These are phyloP conservation scores for Ammopiptanthus mongolicus DNA, from an alignment of 306 rosid genomes.

Conservation along the genomic window DNA sequence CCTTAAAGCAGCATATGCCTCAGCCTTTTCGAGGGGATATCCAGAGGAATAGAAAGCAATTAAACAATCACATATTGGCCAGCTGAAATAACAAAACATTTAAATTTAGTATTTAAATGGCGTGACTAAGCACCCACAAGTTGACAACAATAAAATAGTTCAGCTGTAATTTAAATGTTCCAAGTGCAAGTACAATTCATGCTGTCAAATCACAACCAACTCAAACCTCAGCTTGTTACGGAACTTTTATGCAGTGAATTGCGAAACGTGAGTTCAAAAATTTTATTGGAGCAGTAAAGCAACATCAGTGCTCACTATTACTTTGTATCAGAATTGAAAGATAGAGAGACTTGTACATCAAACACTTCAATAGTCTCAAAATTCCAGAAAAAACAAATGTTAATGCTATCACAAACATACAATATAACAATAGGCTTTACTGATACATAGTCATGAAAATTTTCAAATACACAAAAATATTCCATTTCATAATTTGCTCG, in stretches of 20 bases:
- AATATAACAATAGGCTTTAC: background rate
- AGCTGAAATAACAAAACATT: conserved; percentile 55
- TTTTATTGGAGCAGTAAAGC: conserved; percentile 8
- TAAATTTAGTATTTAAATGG: conserved; percentile 15
- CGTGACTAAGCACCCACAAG: background rate
- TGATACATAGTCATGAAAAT: background rate
- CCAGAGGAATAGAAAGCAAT: conserved; percentile 94
- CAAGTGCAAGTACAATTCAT: background rate
- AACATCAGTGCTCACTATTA: background rate
- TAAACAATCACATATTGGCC: conserved; percentile 96
- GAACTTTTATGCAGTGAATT: background rate
- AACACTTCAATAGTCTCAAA: conserved; percentile 4
- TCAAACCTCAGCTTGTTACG: background rate
- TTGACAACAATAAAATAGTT: conserved; percentile 11
- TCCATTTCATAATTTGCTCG: background rate
- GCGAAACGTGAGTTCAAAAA: background rate
- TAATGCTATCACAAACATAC: background rate
- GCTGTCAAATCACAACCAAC: background rate
- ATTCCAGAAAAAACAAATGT: background rate
- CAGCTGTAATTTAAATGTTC: background rate
- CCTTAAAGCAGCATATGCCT: conserved; percentile 87
- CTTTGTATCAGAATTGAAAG: background rate
- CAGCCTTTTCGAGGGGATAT: conserved; percentile 88
- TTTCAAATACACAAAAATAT: background rate
- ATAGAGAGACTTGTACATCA: background rate